A percentile compares a stretch with the other conserved stretches of the same genome.
These are phyloP conservation scores for Melampsora americana DNA, from an alignment of 1,284 basidiomycete genomes.

Conservation along the genomic window DNA sequence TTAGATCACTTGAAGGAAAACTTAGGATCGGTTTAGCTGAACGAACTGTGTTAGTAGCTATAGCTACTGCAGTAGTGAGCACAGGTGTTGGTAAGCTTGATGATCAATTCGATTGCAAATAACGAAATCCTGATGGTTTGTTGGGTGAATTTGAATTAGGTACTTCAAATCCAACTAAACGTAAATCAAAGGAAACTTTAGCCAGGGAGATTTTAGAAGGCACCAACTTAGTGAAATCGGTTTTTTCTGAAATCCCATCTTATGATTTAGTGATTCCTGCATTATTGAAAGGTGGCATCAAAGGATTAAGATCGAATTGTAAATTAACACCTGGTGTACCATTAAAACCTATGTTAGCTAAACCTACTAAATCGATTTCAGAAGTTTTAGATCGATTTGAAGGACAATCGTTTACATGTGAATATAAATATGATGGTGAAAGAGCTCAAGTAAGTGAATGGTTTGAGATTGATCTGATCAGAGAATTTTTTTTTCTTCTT, in stretches of 20 bases:
- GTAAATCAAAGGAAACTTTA: slow-evolving; percentile 68
- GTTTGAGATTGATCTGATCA: no score
- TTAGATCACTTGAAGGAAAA: slow-evolving; percentile 93
- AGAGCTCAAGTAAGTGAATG: slow-evolving; percentile 73
- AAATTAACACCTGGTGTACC: slow-evolving; percentile 89
- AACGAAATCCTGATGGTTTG: no score
- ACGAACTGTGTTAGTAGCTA: slow-evolving; percentile 62
- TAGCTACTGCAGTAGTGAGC: slow-evolving; percentile 51
- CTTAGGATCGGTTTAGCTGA: slow-evolving; percentile 96
- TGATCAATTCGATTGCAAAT: slow-evolving; percentile 70
- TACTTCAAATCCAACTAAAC: slow-evolving; percentile 65
- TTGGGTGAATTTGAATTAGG: no score
- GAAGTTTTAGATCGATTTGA: slow-evolving; percentile 98
- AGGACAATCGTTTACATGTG: slow-evolving; percentile 91
- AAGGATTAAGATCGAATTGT: slow-evolving; percentile 69
- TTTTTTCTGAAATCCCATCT: slow-evolving; percentile 90
- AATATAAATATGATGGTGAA: slow-evolving; percentile 99
- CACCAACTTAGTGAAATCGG: slow-evolving; percentile 74
- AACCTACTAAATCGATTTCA: slow-evolving; percentile 97
- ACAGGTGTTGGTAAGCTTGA: slow-evolving; percentile 79
- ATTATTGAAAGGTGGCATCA: slow-evolving; percentile 73
- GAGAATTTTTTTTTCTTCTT: no score
- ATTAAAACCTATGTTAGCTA: slow-evolving; percentile 99
- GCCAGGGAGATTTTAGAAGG: slow-evolving; percentile 74
- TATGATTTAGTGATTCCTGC: slow-evolving; percentile 95